Evolutionary conservation across 148 eudicot genomes (phyloP).

Genomic region (Beta vulgaris): DNA sequence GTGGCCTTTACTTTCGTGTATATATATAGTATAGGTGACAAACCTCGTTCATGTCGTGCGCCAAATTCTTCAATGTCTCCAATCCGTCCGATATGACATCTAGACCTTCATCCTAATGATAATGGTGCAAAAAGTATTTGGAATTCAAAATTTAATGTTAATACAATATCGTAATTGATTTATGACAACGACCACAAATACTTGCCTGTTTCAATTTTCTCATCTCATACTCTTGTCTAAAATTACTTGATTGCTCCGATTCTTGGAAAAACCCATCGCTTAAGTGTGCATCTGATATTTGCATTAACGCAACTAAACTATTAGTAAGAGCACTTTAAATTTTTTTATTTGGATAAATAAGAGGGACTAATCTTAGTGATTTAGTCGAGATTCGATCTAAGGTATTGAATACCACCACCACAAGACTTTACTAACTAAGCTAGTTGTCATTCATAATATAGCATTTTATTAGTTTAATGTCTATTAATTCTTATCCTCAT

Average conservation of each 20-base stretch:
- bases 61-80: conserved; percentile 87
- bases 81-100: conserved; percentile 89
- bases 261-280: conserved; percentile 66
- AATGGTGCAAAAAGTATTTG: background rate
- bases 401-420: too few species aligned
- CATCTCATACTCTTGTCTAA: conserved; percentile 86
- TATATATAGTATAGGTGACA: too few species aligned
- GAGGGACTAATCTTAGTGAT: too few species aligned
- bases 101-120: conserved; percentile 80
- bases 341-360: too few species aligned
- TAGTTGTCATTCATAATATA: too few species aligned
- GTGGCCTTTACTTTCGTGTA: too few species aligned
- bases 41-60: conserved; percentile 96
- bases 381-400: too few species aligned
- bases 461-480: too few species aligned
- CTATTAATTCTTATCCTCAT: too few species aligned
- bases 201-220: conserved; percentile 80
- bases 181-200: too few species aligned
- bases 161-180: too few species aligned
- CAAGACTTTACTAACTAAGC: too few species aligned
- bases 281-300: conserved; percentile 47
- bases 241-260: conserved; percentile 72
- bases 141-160: background rate
- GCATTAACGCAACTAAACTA: background rate
- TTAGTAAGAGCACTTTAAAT: background rate